Evolutionary conservation across 2,329 filamentous ascomycete species (phyloP).

Genomic region (Aspergillus calidoustus): DNA sequence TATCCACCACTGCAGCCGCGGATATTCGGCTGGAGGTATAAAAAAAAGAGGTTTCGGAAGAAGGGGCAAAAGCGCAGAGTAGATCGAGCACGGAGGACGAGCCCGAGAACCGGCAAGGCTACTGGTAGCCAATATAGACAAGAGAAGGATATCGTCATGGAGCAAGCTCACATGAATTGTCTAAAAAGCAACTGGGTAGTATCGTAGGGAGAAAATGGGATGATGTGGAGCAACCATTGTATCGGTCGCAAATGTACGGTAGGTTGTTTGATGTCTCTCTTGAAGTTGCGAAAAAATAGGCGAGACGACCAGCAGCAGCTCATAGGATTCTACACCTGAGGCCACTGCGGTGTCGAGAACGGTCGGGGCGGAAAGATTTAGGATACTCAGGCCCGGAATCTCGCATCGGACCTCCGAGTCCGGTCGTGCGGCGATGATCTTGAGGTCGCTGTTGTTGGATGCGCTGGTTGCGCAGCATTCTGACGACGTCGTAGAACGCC

Average conservation of each 20-base stretch:
- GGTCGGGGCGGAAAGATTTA: slow-evolving; percentile 45
- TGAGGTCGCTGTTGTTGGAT: slow-evolving; percentile 53
- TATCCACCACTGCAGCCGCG: slow-evolving; percentile 20
- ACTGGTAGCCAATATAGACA: slow-evolving; percentile 28
- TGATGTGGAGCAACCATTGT: background rate
- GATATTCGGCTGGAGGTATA: slow-evolving; percentile 10
- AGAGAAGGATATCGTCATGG: slow-evolving; percentile 21
- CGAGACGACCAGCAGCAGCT: slow-evolving; percentile 20
- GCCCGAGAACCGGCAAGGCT: slow-evolving; percentile 17
- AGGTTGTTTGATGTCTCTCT: background rate
- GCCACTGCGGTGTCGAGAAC: slow-evolving; percentile 41
- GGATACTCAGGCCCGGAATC: slow-evolving; percentile 46
- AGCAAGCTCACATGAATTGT: slow-evolving; percentile 23
- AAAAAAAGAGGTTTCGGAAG: slow-evolving; percentile 14
- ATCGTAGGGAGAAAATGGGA: slow-evolving; percentile 3
- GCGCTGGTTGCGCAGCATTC: slow-evolving; percentile 83
- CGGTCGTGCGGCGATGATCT: slow-evolving; percentile 41
- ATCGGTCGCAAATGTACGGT: slow-evolving; percentile 8
- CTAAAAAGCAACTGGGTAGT: slow-evolving; percentile 11
- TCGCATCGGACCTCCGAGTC: slow-evolving; percentile 37
- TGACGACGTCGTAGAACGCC: slow-evolving; percentile 96
- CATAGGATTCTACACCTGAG: slow-evolving; percentile 45
- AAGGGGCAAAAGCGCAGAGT: slow-evolving; percentile 11
- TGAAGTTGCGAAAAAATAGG: slow-evolving; percentile 1
- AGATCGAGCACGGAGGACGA: slow-evolving; percentile 15